phyloP scores from a whole-genome alignment of 2,329 filamentous ascomycete species.

The Diplocarpon rosae region DNA sequence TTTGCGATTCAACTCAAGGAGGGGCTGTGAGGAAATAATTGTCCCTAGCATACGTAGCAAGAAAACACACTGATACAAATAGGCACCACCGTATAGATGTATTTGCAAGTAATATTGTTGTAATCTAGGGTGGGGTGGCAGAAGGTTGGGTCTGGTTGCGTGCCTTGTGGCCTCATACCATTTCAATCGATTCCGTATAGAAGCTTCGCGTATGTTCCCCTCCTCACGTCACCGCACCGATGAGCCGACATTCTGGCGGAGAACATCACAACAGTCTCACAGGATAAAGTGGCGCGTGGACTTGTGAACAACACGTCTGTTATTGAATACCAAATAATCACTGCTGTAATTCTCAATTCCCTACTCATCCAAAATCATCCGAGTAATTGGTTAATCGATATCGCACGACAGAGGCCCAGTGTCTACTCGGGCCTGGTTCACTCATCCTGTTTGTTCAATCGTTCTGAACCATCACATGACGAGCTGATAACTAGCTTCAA shows the following conservation, averaged over 20 bases:
- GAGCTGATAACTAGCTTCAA: slow-evolving; percentile 8
- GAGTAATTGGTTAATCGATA: slow-evolving; percentile 17
- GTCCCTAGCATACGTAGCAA: too few species aligned
- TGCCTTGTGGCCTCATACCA: neutral
- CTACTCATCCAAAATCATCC: neutral
- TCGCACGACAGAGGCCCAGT: slow-evolving; percentile 2
- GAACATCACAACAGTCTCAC: slow-evolving; percentile 4
- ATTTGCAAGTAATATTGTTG: too few species aligned
- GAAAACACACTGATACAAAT: too few species aligned
- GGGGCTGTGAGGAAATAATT: too few species aligned
- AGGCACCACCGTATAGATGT: too few species aligned
- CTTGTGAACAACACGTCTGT: neutral
- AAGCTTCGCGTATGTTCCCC: slow-evolving; percentile 13
- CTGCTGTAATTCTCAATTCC: neutral
- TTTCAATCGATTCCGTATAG: neutral
- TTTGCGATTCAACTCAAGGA: too few species aligned
- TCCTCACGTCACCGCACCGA: slow-evolving; percentile 6
- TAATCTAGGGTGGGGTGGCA: too few species aligned
- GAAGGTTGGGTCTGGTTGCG: too few species aligned
- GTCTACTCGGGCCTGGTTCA: slow-evolving; percentile 1
- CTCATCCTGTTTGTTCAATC: neutral
- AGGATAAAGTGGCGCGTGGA: slow-evolving; percentile 2
- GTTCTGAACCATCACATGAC: slow-evolving; percentile 11
- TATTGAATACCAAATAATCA: neutral
- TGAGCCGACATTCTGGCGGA: slow-evolving; percentile 1